Conservation (phyloP, 192 early-diverging fungal genomes). For the Coemansia javaensis region DNA sequence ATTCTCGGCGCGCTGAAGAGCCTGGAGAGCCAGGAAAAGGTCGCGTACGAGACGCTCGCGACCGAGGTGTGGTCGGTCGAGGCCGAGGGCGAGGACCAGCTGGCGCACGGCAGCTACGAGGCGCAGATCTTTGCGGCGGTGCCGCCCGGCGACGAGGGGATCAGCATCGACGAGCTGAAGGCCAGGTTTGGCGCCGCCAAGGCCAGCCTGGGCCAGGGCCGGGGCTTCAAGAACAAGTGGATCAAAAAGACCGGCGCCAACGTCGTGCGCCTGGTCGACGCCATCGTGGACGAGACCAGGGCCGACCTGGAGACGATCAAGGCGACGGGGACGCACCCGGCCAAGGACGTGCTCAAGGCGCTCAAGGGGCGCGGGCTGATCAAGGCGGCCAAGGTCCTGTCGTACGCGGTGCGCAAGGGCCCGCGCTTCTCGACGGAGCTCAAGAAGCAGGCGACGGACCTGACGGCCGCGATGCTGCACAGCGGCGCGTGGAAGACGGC, state of each 20-base stretch:
- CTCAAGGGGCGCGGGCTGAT: constrained; percentile 72
- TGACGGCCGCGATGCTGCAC: constrained; percentile 89
- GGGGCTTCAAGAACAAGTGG: constrained; percentile 98
- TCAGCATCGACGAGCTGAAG: constrained; percentile 80
- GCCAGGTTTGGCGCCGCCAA: constrained; percentile 65
- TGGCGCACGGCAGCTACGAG: constrained; percentile 86
- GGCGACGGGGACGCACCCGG: constrained; percentile 56
- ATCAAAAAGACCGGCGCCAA: constrained; percentile 74
- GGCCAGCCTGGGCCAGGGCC: constrained; percentile 90
- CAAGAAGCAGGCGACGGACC: constrained; percentile 87
- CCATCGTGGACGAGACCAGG: constrained; percentile 80
- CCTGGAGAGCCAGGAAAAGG: constrained; percentile 83
- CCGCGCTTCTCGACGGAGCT: constrained; percentile 79
- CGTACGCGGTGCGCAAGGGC: constrained; percentile 85
- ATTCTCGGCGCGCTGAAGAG: constrained; percentile 84
- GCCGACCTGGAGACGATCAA: constrained; percentile 67
- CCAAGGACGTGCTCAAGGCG: constrained; percentile 65
- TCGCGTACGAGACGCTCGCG: constrained; percentile 73
- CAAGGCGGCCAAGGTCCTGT: constrained; percentile 66
- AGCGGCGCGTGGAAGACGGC: constrained; percentile 90
- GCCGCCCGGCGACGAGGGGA: constrained; percentile 73
- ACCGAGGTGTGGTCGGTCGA: constrained; percentile 78
- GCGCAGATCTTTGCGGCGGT: constrained; percentile 86
- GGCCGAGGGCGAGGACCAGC: constrained; percentile 83
- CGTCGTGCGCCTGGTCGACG: constrained; percentile 71